A percentile compares a stretch with the other conserved stretches of the same genome.
phyloP scores from a whole-genome alignment of 768 basidiomycete genomes.

The Tricholoma hemisulphureum region DNA sequence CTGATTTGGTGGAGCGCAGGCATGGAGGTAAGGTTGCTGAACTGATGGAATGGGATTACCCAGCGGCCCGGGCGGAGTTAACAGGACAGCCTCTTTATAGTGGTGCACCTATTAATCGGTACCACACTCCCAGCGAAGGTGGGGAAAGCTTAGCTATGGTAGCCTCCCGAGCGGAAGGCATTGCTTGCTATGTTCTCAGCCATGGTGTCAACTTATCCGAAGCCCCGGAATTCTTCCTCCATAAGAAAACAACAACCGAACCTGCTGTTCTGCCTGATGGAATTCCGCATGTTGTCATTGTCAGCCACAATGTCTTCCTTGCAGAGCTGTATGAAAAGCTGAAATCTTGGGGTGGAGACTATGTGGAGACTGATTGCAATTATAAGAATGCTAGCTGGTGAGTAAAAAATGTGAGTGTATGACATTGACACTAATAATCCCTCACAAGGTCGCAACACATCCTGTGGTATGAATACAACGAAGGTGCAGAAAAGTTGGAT shows the following conservation, averaged over 20 bases:
- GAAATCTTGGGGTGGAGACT: background rate
- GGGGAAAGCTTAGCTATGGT: background rate
- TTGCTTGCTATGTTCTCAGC: background rate
- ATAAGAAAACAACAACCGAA: background rate
- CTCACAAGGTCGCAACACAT: background rate
- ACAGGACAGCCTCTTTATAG: background rate
- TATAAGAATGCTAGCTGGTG: background rate
- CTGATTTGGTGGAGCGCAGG: background rate
- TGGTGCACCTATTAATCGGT: background rate
- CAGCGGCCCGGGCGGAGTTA: background rate
- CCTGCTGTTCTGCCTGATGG: background rate
- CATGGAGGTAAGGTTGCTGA: background rate
- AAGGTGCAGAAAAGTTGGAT: background rate
- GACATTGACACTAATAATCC: background rate
- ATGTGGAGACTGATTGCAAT: background rate
- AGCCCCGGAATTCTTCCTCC: background rate
- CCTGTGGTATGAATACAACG: background rate
- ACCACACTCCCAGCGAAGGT: background rate
- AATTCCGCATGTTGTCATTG: background rate
- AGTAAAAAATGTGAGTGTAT: background rate
- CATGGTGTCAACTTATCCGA: background rate
- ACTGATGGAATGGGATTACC: background rate
- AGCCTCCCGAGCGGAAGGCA: background rate
- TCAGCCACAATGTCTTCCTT: background rate
- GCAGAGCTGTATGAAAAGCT: background rate